Evolutionary conservation across 2,329 filamentous ascomycete genomes (phyloP).

Genomic region (Colletotrichum magnum): DNA sequence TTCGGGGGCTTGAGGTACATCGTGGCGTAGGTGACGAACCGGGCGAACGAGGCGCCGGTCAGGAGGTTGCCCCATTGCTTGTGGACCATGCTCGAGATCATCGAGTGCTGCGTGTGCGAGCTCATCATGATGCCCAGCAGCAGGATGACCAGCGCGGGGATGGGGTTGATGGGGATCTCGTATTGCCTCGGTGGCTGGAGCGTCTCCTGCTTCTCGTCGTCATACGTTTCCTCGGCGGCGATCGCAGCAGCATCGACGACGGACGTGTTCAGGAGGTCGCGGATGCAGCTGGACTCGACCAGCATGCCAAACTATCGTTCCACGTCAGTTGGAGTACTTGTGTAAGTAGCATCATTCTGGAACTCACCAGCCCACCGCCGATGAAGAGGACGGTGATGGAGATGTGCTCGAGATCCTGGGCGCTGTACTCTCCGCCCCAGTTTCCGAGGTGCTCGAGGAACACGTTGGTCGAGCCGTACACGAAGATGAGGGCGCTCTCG

Average conservation of each 20-base stretch:
- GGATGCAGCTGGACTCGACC: constrained; percentile 80
- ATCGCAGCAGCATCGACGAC: constrained; percentile 54
- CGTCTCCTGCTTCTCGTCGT: constrained; percentile 62
- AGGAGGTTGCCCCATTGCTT: constrained; percentile 93
- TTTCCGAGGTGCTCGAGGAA: constrained; percentile 90
- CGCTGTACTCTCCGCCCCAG: constrained; percentile 79
- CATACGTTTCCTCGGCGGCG: constrained; percentile 50
- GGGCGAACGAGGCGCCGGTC: constrained; percentile 83
- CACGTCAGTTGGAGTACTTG: constrained; percentile 43
- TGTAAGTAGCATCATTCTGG: neutral
- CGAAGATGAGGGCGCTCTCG: constrained; percentile 90
- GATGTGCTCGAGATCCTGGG: constrained; percentile 90
- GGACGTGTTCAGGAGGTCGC: constrained; percentile 74
- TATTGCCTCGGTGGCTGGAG: constrained; percentile 74
- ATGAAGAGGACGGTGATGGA: constrained; percentile 96
- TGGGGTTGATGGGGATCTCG: constrained; percentile 84
- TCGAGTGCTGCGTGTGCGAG: constrained; percentile 86
- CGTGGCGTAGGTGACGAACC: constrained; percentile 84
- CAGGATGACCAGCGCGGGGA: constrained; percentile 89
- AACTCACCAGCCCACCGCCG: constrained; percentile 84
- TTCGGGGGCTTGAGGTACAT: constrained; percentile 85
- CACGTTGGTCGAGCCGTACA: constrained; percentile 91
- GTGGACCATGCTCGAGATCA: constrained; percentile 93
- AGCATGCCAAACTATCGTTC: constrained; percentile 80
- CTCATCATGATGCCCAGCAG: constrained; percentile 96